Evolutionary conservation across 148 eudicot genomes (phyloP).

Genomic region (Silene latifolia): DNA sequence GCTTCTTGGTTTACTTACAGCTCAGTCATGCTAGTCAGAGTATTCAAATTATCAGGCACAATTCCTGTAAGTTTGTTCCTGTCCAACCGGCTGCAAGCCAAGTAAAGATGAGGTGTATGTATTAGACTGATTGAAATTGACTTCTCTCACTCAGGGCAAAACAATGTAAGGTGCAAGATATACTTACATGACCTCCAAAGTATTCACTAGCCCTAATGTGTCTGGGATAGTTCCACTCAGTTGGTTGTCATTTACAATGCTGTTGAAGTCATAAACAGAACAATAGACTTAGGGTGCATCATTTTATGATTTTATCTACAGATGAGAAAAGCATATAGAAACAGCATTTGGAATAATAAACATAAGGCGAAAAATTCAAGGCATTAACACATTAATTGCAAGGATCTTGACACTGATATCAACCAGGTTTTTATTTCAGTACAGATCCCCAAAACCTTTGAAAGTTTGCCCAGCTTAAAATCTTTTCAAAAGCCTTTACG

Average conservation of each 20-base stretch:
- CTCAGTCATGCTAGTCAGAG: constrained; percentile 20
- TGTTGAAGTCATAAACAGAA: constrained; percentile 7
- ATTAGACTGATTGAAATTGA: neutral
- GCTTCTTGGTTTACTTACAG: constrained; percentile 24
- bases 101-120: constrained; percentile 5
- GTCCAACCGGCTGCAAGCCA: constrained; percentile 34
- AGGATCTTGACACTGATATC: neutral
- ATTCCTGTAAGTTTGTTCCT: constrained; percentile 24
- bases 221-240: constrained; percentile 34
- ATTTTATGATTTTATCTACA: neutral
- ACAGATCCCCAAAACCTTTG: neutral
- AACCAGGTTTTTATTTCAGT: neutral
- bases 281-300: neutral
- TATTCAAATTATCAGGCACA: constrained; percentile 26
- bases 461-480: neutral
- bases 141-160: neutral
- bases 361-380: no score
- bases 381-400: neutral
- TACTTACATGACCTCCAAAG: constrained; percentile 32
- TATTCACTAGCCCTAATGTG: constrained; percentile 25
- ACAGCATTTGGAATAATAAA: neutral
- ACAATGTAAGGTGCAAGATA: neutral
- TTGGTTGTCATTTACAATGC: constrained; percentile 30
- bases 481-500: neutral
- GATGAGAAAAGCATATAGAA: neutral